These are phyloP conservation scores for Diophrys appendiculata DNA, from an alignment of 73 alveolate genomes.

Conservation along the genomic window DNA sequence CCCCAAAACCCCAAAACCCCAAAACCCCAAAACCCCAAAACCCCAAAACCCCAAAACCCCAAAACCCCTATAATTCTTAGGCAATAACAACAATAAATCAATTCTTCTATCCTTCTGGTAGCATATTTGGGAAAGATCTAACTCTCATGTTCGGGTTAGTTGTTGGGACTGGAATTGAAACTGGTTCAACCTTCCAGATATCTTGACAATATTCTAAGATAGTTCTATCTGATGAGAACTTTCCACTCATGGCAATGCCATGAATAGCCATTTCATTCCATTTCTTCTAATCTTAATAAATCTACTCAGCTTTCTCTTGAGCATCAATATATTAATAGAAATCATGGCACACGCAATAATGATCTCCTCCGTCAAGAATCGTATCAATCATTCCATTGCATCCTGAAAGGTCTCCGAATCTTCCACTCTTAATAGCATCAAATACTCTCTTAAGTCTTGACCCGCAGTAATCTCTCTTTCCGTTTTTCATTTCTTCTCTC, in stretches of 20 bases:
- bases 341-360: slow-evolving; percentile 70
- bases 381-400: slow-evolving; percentile 70
- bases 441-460: slow-evolving; percentile 74
- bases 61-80: too few relatives aligned
- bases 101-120: too few relatives aligned
- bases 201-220: slow-evolving; percentile 86
- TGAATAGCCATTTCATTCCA: slow-evolving; percentile 86
- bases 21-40: slow-evolving; percentile 36
- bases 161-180: slow-evolving; percentile 62
- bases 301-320: slow-evolving; percentile 70
- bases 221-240: slow-evolving; percentile 90
- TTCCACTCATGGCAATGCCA: slow-evolving; percentile 83
- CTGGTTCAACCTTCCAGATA: slow-evolving; percentile 70
- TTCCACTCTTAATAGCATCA: slow-evolving; percentile 74
- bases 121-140: slow-evolving; percentile 60
- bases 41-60: too few relatives aligned
- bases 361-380: slow-evolving; percentile 67
- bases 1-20: slow-evolving; percentile 13
- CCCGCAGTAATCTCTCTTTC: slow-evolving; percentile 72
- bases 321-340: slow-evolving; percentile 67
- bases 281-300: slow-evolving; percentile 68
- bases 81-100: too few relatives aligned
- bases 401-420: slow-evolving; percentile 75
- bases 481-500: slow-evolving; percentile 61
- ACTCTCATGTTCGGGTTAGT: slow-evolving; percentile 55